A percentile compares a stretch with the other conserved stretches of the same genome.
These are phyloP conservation scores for Clitocybe nebularis DNA, from an alignment of 1,284 basidiomycete genomes.

Conservation along the genomic window DNA sequence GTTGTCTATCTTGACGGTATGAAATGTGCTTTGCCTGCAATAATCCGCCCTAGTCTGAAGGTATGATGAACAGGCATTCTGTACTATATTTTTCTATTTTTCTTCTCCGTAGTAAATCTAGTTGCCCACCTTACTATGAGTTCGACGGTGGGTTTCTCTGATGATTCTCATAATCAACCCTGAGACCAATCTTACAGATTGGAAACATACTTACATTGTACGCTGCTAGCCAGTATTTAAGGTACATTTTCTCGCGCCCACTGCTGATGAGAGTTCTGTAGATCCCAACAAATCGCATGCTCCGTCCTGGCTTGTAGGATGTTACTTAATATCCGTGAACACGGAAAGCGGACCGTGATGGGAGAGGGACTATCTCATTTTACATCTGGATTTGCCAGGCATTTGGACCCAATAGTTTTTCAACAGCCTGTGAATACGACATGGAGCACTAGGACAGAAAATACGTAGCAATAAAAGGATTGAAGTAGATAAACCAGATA, in stretches of 20 bases:
- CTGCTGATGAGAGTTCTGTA: not conserved
- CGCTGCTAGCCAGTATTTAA: not conserved
- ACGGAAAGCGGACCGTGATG: not conserved
- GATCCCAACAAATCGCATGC: conserved; percentile 5
- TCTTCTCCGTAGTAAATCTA: conserved; percentile 6
- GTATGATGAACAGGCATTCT: conserved; percentile 2
- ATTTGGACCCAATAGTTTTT: too few species aligned
- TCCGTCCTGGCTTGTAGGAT: conserved; percentile 9
- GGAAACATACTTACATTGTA: conserved; percentile 7
- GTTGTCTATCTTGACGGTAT: conserved; percentile 5
- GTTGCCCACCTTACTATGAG: conserved; percentile 3
- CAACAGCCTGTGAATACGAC: too few species aligned
- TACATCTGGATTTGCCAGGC: too few species aligned
- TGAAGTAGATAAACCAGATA: too few species aligned
- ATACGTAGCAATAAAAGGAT: too few species aligned
- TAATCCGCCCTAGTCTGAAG: not conserved
- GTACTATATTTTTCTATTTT: conserved; percentile 6
- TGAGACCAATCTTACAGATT: not conserved
- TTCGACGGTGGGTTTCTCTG: not conserved
- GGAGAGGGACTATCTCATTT: too few species aligned
- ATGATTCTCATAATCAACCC: not conserved
- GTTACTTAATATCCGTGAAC: conserved; percentile 8
- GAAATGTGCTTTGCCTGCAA: not conserved
- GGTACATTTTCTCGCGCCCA: not conserved
- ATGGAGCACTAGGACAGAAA: too few species aligned